Base-by-base conservation (phyloP, 2,329 filamentous ascomycete species). In the Fusarium dimerum region DNA sequence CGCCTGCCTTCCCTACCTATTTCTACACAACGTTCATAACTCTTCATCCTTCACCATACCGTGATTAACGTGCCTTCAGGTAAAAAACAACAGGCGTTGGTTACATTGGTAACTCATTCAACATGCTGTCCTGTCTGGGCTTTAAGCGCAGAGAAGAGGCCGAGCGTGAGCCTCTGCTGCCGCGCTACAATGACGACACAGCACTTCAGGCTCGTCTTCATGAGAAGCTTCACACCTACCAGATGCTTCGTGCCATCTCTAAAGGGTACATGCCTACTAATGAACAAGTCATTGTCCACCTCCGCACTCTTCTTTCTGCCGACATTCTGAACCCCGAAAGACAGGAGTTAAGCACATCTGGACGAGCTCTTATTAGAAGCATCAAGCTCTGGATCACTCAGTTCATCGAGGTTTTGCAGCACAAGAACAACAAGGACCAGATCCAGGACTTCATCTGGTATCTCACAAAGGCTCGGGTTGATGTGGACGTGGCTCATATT, bases 391-490 rank as follows among this genome's bases (percentile, higher is more conserved):
- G 85, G 82, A 76, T 97, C 8, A 81, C 85, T 51, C 81, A 92
- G 52, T 85, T 96, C 68, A 93, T 95, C 63, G 84, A 90, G n/a
- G 73, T 96, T 6, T 69, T 97, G 43, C 79, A 84, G 50, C 80
- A 92, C 71, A 97, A 97, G 76, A 97, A 97, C 70, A 76, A 78
- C 55, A 73, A 83, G 15, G 91, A 97, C 71, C 88, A 96, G 69
- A 83, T 97, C 16, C 93, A 97, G 70, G 90, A 97, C 64, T 89
- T 97, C 58, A 78, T 96, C 39, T 97, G 92, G 92, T 92, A 87
- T 63, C 71, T 96, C 43, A 77, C 85, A 57, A 88, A 89, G 67
- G 86, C 90, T n/a, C 82, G 83, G 34, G 75, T 94, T 6, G 57
- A 71, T 6, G 55, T 71, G 1, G 69, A 73, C 41, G 55, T 66